Base-by-base conservation (phyloP, 31 red algal genomes). In the Asparagopsis taxiformis region DNA sequence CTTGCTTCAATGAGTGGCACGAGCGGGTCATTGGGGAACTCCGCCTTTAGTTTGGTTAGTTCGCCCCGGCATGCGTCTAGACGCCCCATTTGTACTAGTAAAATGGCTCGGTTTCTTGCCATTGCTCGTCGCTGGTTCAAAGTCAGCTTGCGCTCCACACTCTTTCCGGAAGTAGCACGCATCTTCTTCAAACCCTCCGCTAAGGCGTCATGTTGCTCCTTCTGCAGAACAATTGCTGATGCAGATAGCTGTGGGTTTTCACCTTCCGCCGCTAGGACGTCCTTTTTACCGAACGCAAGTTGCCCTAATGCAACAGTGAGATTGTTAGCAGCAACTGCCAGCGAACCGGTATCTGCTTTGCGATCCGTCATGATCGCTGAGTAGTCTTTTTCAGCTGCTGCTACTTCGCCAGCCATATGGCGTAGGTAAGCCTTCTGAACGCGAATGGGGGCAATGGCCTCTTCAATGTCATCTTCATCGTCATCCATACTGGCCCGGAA, bases 251-350 rank as follows among this genome's bases (percentile, higher is more conserved):
- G n/a, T n/a, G n/a, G n/a, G n/a, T n/a, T n/a, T n/a, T n/a, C 51
- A 43, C 52, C 43, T n/a, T 44, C 23, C 3, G 35, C 28, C n/a
- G 24, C 20, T 26, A 57, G 57, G 25, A 74, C 26, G 11, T 25
- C 30, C 35, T 51, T 28, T 13, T 74, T 84, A 3, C 41, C 67
- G 22, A 84, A 59, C n/a, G 84, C 84, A 5, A 87, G 36, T 58
- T 77, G 65, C 22, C 65, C 72, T 30, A 72, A 53, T 7, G 66
- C 63, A 1, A 88, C 84, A 31, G 74, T 77, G 35, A 63, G 44
- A 53, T 88, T 88, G 34, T 88, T 88, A 0, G 60, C 65, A 26
- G 84, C 84, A 0, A 88, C 84, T 21, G 84, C 74, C 24, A 88
- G 70, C 30, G 84, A 63, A 4, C 74, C 84, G 4, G 84, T 65